Percentiles rank a stretch among this genome's conserved stretches.
phyloP scores from a whole-genome alignment of 352 stramenopile species.

The Globisporangium viniferum region DNA sequence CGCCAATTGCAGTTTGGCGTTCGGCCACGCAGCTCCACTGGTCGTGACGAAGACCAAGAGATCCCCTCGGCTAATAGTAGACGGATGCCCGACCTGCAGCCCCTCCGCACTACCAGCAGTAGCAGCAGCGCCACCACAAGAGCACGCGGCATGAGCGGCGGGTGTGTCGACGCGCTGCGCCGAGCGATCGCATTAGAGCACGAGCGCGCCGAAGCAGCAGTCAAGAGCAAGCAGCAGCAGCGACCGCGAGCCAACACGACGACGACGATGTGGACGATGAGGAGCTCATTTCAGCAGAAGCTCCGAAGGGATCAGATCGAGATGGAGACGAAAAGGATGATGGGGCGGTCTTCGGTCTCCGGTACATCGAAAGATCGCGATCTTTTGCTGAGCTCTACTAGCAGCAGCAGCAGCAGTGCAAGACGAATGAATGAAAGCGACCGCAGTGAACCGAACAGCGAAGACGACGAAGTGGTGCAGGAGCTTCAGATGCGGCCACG shows the following conservation, averaged over 20 bases:
- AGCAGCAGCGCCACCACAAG: background rate
- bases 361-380: constrained; percentile 6
- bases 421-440: background rate
- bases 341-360: background rate
- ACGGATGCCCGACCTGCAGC: constrained; percentile 4
- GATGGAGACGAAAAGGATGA: constrained; percentile 13
- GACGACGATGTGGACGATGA: background rate
- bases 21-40: background rate
- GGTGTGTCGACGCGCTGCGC: background rate
- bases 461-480: background rate
- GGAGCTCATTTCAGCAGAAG: background rate
- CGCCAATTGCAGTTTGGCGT: constrained; percentile 1
- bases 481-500: constrained; percentile 5
- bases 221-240: constrained; percentile 1
- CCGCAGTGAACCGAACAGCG: background rate
- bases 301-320: background rate
- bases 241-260: background rate
- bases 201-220: background rate
- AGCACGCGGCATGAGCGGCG: constrained; percentile 2
- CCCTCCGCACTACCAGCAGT: background rate
- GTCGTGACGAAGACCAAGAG: constrained; percentile 1
- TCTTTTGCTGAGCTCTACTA: background rate
- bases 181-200: constrained; percentile 7
- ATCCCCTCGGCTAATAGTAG: background rate
- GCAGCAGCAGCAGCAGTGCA: background rate